These are phyloP conservation scores for Ganoderma meredithae DNA, from an alignment of 1,284 basidiomycete genomes.

Conservation along the genomic window DNA sequence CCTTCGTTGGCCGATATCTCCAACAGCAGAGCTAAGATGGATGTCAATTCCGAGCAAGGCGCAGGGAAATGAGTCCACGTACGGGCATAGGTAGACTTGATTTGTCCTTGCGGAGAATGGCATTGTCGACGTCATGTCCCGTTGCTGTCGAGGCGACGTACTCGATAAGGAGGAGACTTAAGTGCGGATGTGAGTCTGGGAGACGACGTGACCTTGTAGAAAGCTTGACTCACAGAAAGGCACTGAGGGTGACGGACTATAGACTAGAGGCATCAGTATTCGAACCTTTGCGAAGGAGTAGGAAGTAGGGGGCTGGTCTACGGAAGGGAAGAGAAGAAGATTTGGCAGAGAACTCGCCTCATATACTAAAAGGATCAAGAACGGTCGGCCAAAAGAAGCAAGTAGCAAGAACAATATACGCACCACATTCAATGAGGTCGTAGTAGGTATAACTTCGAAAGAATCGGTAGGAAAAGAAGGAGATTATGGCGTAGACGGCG, in stretches of 20 bases:
- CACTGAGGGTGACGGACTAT: slow-evolving; percentile 79
- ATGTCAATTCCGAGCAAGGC: neutral
- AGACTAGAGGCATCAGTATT: neutral
- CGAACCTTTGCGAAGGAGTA: neutral
- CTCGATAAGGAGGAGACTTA: slow-evolving; percentile 82
- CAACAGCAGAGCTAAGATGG: slow-evolving; percentile 68
- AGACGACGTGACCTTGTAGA: neutral
- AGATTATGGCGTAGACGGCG: slow-evolving; percentile 83
- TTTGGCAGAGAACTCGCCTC: slow-evolving; percentile 46
- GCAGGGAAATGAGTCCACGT: slow-evolving; percentile 34
- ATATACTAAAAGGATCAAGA: slow-evolving; percentile 45
- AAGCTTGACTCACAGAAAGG: slow-evolving; percentile 67
- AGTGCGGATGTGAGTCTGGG: neutral
- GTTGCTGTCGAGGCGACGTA: slow-evolving; percentile 77
- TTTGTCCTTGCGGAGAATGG: slow-evolving; percentile 85
- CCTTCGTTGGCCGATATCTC: slow-evolving; percentile 85
- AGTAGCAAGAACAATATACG: slow-evolving; percentile 41
- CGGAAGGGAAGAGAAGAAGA: neutral
- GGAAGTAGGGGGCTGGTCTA: neutral
- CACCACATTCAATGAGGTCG: slow-evolving; percentile 75
- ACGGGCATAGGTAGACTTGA: slow-evolving; percentile 77
- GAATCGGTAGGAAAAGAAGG: slow-evolving; percentile 88
- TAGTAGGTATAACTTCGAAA: slow-evolving; percentile 87
- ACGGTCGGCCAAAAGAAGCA: slow-evolving; percentile 10
- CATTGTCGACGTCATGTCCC: slow-evolving; percentile 66